A percentile compares a stretch with the other conserved stretches of the same genome.
Conservation (phyloP, 768 basidiomycete genomes). For the Rhodocollybia butyracea region DNA sequence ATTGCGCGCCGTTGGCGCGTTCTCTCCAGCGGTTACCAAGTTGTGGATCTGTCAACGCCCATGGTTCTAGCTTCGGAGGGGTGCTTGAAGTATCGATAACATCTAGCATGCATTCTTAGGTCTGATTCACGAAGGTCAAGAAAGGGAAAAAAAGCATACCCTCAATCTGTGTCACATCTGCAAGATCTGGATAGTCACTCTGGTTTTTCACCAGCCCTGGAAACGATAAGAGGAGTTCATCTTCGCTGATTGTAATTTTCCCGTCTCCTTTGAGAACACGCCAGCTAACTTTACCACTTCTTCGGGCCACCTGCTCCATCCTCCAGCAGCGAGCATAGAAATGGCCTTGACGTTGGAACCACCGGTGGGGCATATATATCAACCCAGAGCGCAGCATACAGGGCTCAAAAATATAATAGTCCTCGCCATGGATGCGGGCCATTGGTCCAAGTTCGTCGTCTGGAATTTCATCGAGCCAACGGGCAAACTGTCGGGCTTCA, state of each 20-base stretch:
- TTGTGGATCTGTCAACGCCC: not conserved
- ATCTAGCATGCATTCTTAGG: not conserved
- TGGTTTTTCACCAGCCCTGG: no score
- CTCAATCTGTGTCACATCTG: no score
- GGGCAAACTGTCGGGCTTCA: slow-evolving; percentile 14
- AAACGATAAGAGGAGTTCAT: no score
- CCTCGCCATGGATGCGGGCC: not conserved
- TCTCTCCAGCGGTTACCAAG: not conserved
- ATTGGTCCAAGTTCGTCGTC: not conserved
- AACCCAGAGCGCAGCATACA: not conserved
- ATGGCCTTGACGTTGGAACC: not conserved
- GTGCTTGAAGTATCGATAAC: not conserved
- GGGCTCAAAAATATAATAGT: slow-evolving; percentile 4
- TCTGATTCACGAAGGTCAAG: no score
- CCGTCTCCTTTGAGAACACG: no score
- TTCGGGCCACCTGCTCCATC: not conserved
- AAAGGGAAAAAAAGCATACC: no score
- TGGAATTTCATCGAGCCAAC: not conserved
- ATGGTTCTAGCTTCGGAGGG: not conserved
- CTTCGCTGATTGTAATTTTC: no score
- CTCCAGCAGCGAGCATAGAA: not conserved
- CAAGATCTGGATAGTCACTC: no score
- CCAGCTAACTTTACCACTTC: no score
- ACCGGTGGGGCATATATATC: not conserved
- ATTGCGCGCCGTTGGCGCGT: not conserved